Evolutionary conservation across 805 yeast species (phyloP).

Genomic region (Groenewaldozyma tartarivorans): DNA sequence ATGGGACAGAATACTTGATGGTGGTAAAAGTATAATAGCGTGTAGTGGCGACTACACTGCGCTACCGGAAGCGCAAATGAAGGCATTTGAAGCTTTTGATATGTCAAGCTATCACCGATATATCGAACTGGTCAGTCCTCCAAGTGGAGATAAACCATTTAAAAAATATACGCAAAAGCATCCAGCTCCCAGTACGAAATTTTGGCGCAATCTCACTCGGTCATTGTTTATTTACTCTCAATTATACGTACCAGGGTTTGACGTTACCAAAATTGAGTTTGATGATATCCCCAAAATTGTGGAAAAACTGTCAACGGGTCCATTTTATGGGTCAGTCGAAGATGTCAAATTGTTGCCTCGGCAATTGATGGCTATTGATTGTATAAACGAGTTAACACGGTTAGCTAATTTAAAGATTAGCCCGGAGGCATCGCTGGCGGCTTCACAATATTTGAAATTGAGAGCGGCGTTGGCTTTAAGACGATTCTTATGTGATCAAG

Average conservation of each 20-base stretch:
- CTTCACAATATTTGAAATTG: constrained; percentile 43
- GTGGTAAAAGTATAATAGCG: constrained; percentile 19
- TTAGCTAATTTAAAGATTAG: constrained; percentile 26
- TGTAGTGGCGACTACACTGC: constrained; percentile 18
- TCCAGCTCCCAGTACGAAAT: constrained; percentile 14
- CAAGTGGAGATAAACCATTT: not conserved
- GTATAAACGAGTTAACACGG: constrained; percentile 45
- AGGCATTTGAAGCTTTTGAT: constrained; percentile 36
- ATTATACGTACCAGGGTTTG: constrained; percentile 33
- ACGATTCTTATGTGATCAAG: constrained; percentile 54
- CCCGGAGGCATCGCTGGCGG: constrained; percentile 18
- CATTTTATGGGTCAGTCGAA: constrained; percentile 56
- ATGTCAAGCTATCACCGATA: constrained; percentile 35
- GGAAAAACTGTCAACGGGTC: constrained; percentile 35
- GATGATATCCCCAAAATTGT: constrained; percentile 27
- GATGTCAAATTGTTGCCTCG: constrained; percentile 37
- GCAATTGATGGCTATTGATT: constrained; percentile 40
- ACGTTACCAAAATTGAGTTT: constrained; percentile 6
- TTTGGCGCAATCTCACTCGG: constrained; percentile 36
- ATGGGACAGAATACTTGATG: constrained; percentile 26
- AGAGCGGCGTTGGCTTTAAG: constrained; percentile 54
- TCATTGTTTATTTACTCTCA: constrained; percentile 48
- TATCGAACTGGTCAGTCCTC: constrained; percentile 13
- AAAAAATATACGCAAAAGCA: no score
- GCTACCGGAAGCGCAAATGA: constrained; percentile 27